These are phyloP conservation scores for Diaporthe velutina DNA, from an alignment of 2,329 filamentous ascomycete species.

Conservation along the genomic window DNA sequence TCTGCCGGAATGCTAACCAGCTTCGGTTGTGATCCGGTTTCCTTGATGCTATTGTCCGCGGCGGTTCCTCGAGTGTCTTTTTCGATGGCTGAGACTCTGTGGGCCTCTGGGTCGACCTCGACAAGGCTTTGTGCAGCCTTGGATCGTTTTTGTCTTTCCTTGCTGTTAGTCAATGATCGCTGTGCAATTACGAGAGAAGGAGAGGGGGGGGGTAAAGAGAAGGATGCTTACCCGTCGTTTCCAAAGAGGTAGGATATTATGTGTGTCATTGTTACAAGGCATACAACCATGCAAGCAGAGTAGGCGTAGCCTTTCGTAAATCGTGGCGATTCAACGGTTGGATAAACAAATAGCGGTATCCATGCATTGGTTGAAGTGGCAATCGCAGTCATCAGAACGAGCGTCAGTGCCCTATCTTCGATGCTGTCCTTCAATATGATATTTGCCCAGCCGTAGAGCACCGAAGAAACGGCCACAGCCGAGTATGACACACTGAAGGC, in stretches of 20 bases:
- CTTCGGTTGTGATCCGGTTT: background rate
- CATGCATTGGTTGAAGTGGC: conserved; percentile 68
- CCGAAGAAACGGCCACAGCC: conserved; percentile 64
- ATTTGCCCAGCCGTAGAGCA: conserved; percentile 70
- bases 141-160: background rate
- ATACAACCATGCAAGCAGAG: conserved; percentile 33
- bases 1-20: background rate
- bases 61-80: background rate
- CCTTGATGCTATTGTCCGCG: background rate
- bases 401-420: conserved; percentile 61
- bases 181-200: background rate
- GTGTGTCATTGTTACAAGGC: conserved; percentile 29
- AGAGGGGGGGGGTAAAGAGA: too few species aligned
- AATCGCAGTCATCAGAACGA: conserved; percentile 65
- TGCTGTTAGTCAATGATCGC: background rate
- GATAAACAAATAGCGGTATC: conserved; percentile 66
- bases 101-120: background rate
- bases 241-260: conserved; percentile 29
- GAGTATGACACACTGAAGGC: conserved; percentile 64
- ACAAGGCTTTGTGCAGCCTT: background rate
- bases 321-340: conserved; percentile 57
- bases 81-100: background rate
- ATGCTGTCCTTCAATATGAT: conserved; percentile 59
- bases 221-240: conserved; percentile 29
- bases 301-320: conserved; percentile 56